These are phyloP conservation scores for Candida lessepsii DNA, from an alignment of 805 yeast genomes.

Conservation along the genomic window DNA sequence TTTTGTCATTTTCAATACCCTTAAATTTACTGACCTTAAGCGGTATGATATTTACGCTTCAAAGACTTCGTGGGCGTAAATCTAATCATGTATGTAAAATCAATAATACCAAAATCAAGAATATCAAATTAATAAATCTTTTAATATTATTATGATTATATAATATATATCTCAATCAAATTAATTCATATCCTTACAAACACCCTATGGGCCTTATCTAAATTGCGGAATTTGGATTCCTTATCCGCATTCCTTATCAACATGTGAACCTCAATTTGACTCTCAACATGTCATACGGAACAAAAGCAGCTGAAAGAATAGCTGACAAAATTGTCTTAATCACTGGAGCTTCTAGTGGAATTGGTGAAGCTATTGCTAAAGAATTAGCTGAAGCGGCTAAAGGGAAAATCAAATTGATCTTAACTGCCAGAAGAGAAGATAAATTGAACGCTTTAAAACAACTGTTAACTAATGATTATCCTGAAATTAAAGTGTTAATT, in stretches of 20 bases:
- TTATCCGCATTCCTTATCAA: neutral
- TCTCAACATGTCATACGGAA: slow-evolving; percentile 60
- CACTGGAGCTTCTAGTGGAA: slow-evolving; percentile 97
- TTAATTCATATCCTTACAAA: too few relatives aligned
- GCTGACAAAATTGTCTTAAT: slow-evolving; percentile 77
- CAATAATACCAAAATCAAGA: too few relatives aligned
- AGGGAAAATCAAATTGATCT: slow-evolving; percentile 67
- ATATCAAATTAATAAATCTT: too few relatives aligned
- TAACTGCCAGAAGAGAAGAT: slow-evolving; percentile 77
- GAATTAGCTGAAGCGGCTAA: slow-evolving; percentile 78
- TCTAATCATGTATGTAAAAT: too few relatives aligned
- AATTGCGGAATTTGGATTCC: too few relatives aligned
- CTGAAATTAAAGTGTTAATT: slow-evolving; percentile 57
- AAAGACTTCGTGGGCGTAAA: too few relatives aligned
- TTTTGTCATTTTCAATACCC: too few relatives aligned
- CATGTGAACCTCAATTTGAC: neutral
- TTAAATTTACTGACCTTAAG: too few relatives aligned
- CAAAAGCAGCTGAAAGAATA: slow-evolving; percentile 46
- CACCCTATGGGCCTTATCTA: too few relatives aligned
- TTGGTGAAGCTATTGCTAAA: slow-evolving; percentile 87
- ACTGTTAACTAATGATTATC: slow-evolving; percentile 47
- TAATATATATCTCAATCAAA: too few relatives aligned
- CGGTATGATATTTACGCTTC: too few relatives aligned
- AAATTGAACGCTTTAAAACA: slow-evolving; percentile 50
- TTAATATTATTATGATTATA: too few relatives aligned